These are phyloP conservation scores for Jaapia argillacea DNA, from an alignment of 768 basidiomycete genomes.

Conservation along the genomic window DNA sequence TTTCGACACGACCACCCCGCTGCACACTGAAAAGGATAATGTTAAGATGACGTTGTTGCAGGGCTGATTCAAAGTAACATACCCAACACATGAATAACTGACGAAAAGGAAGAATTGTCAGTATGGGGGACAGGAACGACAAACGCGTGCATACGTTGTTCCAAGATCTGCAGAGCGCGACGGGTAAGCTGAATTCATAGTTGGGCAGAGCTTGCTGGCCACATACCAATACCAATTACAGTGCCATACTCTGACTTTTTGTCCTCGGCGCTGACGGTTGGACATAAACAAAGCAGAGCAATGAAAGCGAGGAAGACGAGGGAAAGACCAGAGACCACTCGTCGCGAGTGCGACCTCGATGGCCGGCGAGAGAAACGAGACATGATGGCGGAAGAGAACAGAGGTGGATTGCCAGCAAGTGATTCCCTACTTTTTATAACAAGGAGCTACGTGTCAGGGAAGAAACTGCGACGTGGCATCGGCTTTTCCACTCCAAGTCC, in stretches of 20 bases:
- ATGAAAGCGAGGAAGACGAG: slow-evolving; percentile 36
- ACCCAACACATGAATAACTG: slow-evolving; percentile 96
- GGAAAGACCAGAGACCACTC: slow-evolving; percentile 13
- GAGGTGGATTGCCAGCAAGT: too few species aligned
- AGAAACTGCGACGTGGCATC: too few species aligned
- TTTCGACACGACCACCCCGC: slow-evolving; percentile 42
- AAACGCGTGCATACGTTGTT: slow-evolving; percentile 56
- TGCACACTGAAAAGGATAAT: slow-evolving; percentile 16
- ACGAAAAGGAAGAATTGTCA: slow-evolving; percentile 15
- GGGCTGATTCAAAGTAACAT: too few species aligned
- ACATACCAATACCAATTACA: slow-evolving; percentile 92
- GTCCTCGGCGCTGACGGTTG: slow-evolving; percentile 58
- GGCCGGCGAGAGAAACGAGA: slow-evolving; percentile 11
- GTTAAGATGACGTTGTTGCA: neutral
- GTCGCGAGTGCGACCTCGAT: slow-evolving; percentile 10
- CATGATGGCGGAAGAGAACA: too few species aligned
- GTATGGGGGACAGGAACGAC: slow-evolving; percentile 2
- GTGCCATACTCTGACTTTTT: slow-evolving; percentile 74
- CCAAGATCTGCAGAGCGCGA: too few species aligned
- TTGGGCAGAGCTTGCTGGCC: too few species aligned
- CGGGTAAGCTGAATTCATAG: too few species aligned
- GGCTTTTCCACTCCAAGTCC: too few species aligned
- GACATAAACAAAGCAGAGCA: slow-evolving; percentile 64
- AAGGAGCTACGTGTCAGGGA: too few species aligned
- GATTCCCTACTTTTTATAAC: too few species aligned